A percentile compares a stretch with the other conserved stretches of the same genome.
These are phyloP conservation scores for Echites panduratus DNA, from an alignment of 257 asterid genomes.

Conservation along the genomic window DNA sequence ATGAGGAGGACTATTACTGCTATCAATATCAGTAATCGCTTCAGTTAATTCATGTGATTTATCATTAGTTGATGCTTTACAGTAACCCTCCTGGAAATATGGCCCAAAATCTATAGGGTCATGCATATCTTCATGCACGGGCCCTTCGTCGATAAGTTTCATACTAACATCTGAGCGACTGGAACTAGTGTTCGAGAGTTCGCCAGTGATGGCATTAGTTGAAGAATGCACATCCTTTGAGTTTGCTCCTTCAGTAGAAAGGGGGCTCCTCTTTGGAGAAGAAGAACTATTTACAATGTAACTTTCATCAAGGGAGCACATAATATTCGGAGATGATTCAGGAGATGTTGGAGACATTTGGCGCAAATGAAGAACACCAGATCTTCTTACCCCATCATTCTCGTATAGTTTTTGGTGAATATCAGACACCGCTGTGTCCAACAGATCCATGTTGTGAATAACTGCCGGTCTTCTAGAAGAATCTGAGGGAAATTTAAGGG, in stretches of 20 bases:
- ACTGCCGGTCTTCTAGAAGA: slow-evolving; percentile 18
- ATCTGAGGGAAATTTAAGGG: slow-evolving; percentile 14
- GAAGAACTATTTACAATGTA: slow-evolving; percentile 31
- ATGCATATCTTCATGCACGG: slow-evolving; percentile 35
- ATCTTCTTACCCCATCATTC: slow-evolving; percentile 27
- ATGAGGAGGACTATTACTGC: slow-evolving; percentile 24
- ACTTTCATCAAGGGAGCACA: slow-evolving; percentile 25
- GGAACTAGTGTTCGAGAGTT: slow-evolving; percentile 34
- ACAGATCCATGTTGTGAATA: slow-evolving; percentile 15
- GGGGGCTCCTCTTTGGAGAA: slow-evolving; percentile 24
- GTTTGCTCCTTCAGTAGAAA: slow-evolving; percentile 19
- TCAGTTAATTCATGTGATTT: slow-evolving; percentile 24
- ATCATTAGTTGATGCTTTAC: slow-evolving; percentile 34
- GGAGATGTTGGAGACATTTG: slow-evolving; percentile 18
- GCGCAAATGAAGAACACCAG: slow-evolving; percentile 22
- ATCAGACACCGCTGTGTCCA: slow-evolving; percentile 18
- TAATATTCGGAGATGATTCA: slow-evolving; percentile 26
- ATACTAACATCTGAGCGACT: slow-evolving; percentile 30
- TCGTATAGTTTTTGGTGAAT: slow-evolving; percentile 21
- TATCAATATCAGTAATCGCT: slow-evolving; percentile 26
- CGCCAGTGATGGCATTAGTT: slow-evolving; percentile 27
- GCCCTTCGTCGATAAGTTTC: slow-evolving; percentile 32
- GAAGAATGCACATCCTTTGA: slow-evolving; percentile 23
- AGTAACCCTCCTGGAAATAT: slow-evolving; percentile 42
- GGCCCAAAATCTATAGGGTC: slow-evolving; percentile 35